Base-by-base conservation (phyloP, 2,329 filamentous ascomycete species). In the Claviceps fusiformis region DNA sequence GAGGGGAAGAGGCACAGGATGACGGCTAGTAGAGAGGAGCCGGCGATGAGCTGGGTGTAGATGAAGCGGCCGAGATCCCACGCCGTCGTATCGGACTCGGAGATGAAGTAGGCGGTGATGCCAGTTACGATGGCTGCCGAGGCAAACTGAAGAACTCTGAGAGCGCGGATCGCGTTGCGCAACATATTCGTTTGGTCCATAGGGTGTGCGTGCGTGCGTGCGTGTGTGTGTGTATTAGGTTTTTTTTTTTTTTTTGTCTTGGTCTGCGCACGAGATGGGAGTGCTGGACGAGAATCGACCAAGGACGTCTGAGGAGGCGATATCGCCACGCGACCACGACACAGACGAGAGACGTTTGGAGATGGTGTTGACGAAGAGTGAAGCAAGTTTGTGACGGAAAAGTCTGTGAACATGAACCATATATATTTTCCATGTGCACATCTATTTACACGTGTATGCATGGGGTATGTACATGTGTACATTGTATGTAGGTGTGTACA, bases 1-100 rank as follows among this genome's bases (percentile, higher is more conserved):
- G 83, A 84, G 3, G 85, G 85, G 50, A 88, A 74, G n/a, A 87
- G 72, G 79, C 83, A 86, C 59, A 87, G 64, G 17, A 88, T 68
- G 5, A 78, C 73, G 17, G 85, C 70, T 35, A 89, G 67, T 53
- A 87, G 77, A 4, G 82, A 79, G 24, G 88, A 63, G 33, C 75
- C 79, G 3, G 85, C 81, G 49, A 87, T 75, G n/a, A 86, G 78
- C 65, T 85, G 77, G 49, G 82, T 78, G 72, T 86, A 89, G 70
- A 88, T 85, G 70, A 82, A 81, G 57, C 83, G 80, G 27, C 75
- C 79, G n/a, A 59, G 57, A 54, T 56, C 71, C 73, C 77, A 81
- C 54, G 72, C 67, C 48, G 73, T 70, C 24, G 70, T 63, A 15
- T 52, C 46, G 45, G 72, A 69, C 4, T 67, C 59, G 61, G 79